Evolutionary conservation across 805 yeast genomes (phyloP).

Genomic region (Brettanomyces anomalus): DNA sequence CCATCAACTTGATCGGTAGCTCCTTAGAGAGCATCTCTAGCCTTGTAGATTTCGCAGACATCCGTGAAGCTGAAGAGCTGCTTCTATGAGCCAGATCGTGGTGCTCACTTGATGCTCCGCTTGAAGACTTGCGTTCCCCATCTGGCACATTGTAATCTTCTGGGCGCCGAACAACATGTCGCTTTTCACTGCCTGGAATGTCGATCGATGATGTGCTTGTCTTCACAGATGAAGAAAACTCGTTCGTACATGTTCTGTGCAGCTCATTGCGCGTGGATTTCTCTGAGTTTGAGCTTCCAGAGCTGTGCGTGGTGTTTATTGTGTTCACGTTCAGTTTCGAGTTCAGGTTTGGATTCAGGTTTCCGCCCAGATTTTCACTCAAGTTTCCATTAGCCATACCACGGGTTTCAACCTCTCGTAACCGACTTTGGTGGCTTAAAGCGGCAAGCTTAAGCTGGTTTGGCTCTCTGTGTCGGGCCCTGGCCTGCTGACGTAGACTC

Average conservation of each 20-base stretch:
- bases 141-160: slow-evolving; percentile 2
- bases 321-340: too few species aligned
- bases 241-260: too few species aligned
- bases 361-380: too few species aligned
- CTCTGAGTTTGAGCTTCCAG: not conserved
- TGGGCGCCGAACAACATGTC: slow-evolving; percentile 14
- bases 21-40: slow-evolving; percentile 19
- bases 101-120: not conserved
- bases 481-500: slow-evolving; percentile 17
- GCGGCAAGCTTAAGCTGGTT: not conserved
- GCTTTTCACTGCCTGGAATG: slow-evolving; percentile 18
- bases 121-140: not conserved
- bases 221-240: slow-evolving; percentile 19
- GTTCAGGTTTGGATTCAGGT: too few species aligned
- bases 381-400: not conserved
- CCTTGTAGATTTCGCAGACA: slow-evolving; percentile 3
- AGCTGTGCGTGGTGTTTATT: too few species aligned
- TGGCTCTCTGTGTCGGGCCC: slow-evolving; percentile 2
- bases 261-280: not conserved
- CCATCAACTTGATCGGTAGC: slow-evolving; percentile 21
- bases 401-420: not conserved
- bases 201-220: slow-evolving; percentile 21
- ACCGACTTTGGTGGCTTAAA: not conserved
- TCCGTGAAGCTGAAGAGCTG: not conserved
- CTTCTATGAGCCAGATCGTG: not conserved